A percentile compares a stretch with the other conserved stretches of the same genome.
Conservation (phyloP, 495 filamentous ascomycete species). For the Penicillium cinerascens region DNA sequence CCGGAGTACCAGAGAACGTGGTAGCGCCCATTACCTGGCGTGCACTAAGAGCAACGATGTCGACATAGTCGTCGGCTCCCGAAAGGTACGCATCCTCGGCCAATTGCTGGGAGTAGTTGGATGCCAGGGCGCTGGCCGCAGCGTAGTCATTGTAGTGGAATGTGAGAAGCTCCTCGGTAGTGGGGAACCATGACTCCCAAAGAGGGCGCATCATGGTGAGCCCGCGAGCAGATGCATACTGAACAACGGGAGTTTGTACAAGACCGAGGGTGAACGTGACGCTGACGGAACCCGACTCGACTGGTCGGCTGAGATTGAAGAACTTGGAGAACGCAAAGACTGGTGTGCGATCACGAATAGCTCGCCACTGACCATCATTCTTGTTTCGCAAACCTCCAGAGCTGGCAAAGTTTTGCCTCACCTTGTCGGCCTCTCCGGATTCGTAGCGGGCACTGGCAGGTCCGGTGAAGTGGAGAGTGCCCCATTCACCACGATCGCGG, state of each 20-base stretch:
- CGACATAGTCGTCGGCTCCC: slow-evolving; percentile 53
- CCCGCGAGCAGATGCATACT: slow-evolving; percentile 80
- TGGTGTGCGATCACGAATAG: slow-evolving; percentile 79
- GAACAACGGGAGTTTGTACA: slow-evolving; percentile 78
- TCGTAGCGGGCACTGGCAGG: slow-evolving; percentile 65
- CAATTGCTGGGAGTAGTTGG: slow-evolving; percentile 76
- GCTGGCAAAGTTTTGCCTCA: slow-evolving; percentile 71
- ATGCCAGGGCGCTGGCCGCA: slow-evolving; percentile 57
- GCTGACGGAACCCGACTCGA: slow-evolving; percentile 38
- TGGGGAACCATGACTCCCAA: slow-evolving; percentile 74
- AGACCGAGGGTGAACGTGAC: slow-evolving; percentile 80
- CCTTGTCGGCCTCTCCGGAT: slow-evolving; percentile 62
- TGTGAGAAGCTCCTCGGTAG: slow-evolving; percentile 58
- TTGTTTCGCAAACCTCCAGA: slow-evolving; percentile 63
- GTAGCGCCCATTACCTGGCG: slow-evolving; percentile 90
- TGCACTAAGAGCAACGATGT: slow-evolving; percentile 85
- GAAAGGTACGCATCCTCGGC: slow-evolving; percentile 67
- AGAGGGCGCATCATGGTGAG: slow-evolving; percentile 80
- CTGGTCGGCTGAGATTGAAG: slow-evolving; percentile 50
- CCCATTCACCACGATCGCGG: slow-evolving; percentile 83
- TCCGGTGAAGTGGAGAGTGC: slow-evolving; percentile 73
- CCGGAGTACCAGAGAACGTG: slow-evolving; percentile 81
- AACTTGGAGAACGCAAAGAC: slow-evolving; percentile 89
- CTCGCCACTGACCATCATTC: slow-evolving; percentile 61
- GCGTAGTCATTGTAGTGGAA: slow-evolving; percentile 76